Conservation (phyloP, 306 rosid genomes). For the Vicia sativa region DNA sequence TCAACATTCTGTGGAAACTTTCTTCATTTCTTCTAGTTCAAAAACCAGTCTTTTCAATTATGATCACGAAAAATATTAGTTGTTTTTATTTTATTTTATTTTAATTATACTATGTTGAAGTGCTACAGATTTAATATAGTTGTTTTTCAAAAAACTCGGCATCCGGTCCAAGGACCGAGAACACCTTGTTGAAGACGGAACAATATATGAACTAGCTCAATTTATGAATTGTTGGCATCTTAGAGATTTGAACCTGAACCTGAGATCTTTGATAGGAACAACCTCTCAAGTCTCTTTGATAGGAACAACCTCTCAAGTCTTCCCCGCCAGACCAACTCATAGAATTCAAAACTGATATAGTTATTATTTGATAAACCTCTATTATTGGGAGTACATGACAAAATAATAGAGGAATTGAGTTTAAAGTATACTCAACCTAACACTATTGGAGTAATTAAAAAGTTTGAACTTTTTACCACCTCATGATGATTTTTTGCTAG, state of each 20-base stretch:
- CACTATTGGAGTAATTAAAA: conserved; percentile 28
- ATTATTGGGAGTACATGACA: conserved; percentile 7
- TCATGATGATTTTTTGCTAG: conserved; percentile 37
- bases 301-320: too few relatives aligned
- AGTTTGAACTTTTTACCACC: conserved; percentile 36
- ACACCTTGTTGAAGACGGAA: too few relatives aligned
- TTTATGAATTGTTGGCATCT: too few relatives aligned
- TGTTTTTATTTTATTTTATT: not conserved
- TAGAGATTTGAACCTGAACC: too few relatives aligned
- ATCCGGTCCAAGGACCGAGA: too few relatives aligned
- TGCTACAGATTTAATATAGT: not conserved
- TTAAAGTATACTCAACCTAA: conserved; percentile 7
- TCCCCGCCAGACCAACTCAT: too few relatives aligned
- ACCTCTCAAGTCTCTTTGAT: too few relatives aligned
- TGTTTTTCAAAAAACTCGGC: not conserved
- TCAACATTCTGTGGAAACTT: conserved; percentile 2
- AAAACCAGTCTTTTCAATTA: not conserved
- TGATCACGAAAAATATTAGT: not conserved
- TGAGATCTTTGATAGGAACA: too few relatives aligned
- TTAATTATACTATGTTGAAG: not conserved
- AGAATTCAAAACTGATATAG: not conserved
- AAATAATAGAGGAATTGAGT: conserved; percentile 20
- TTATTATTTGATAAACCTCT: not conserved
- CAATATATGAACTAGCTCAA: too few relatives aligned
- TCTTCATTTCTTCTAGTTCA: not conserved